Evolutionary conservation across 2,329 filamentous ascomycete genomes (phyloP), one percentile per base, ranked within the genome.

Genomic region (Colletotrichum lupini): DNA sequence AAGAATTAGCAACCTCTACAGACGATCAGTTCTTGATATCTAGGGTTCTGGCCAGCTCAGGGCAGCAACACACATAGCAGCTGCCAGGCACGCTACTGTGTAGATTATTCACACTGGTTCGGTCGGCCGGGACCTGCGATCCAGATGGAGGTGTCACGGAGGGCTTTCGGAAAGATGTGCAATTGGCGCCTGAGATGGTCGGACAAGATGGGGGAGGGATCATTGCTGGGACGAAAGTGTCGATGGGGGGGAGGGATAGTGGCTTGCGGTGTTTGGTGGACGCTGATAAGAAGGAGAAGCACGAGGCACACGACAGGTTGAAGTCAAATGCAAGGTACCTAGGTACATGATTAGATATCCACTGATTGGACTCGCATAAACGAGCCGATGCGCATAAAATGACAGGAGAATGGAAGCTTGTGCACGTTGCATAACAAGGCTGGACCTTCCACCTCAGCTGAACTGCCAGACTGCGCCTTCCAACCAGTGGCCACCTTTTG

Each of bases 331-430:
- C 19, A 22, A 49, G 19, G 42, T n/a, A 49, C 42, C 42, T 9
- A 49, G 42, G 19, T 49, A 49, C 42, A 3, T 49, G 42, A n/a
- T 49, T 19, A 49, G 42, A n/a, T 22, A 49, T 49, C 7, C 42
- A 49, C 7, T 22, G 42, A 30, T 59, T 68, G 65, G 49, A 37
- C 35, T 68, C 63, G 65, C 68, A 72, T 72, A 68, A 72, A 58
- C 56, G 57, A 66, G 32, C 53, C 26, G 46, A 19, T 9, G 14
- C 58, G 65, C 65, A 72, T 72, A 57, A 57, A 11, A 49, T 42
- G 56, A 4, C 46, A 53, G 46, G 24, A 32, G 30, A 30, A 30
- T 30, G 57, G 56, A 9, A 12, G 65, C 32, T 52, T 59, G 59
- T 69, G 52, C 26, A 14, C 37, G 19, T 28, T 64, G 67, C 53